Percentiles rank a stretch among this genome's conserved stretches.
Evolutionary conservation across 495 filamentous ascomycete species (phyloP).

Genomic region (Penicillium canescens): DNA sequence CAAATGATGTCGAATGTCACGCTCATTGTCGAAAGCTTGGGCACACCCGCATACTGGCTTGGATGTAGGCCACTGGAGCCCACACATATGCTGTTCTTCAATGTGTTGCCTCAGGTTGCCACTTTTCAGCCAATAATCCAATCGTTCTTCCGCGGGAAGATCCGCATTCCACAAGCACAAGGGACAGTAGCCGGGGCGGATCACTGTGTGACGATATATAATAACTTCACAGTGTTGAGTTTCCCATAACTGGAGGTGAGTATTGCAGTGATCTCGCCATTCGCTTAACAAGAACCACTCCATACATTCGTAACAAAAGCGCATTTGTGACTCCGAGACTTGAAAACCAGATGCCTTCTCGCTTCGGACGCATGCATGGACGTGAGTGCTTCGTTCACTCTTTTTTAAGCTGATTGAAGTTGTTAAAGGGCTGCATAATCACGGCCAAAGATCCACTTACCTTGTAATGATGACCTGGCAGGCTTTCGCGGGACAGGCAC

Average conservation of each 20-base stretch:
- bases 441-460: slow-evolving; percentile 2
- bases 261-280: slow-evolving; percentile 1
- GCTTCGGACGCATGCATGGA: slow-evolving; percentile 2
- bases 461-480: slow-evolving; percentile 4
- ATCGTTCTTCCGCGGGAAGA: slow-evolving; percentile 10
- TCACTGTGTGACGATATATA: slow-evolving; percentile 1
- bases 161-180: slow-evolving; percentile 4
- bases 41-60: slow-evolving; percentile 9
- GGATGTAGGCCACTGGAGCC: not conserved
- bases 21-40: slow-evolving; percentile 13
- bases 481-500: slow-evolving; percentile 6
- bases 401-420: slow-evolving; percentile 4
- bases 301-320: slow-evolving; percentile 12
- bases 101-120: slow-evolving; percentile 18
- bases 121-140: slow-evolving; percentile 16
- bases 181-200: not conserved
- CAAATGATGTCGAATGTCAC: slow-evolving; percentile 16
- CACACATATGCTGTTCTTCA: slow-evolving; percentile 14
- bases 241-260: slow-evolving; percentile 5
- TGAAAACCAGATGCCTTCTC: not conserved
- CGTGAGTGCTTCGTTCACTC: slow-evolving; percentile 6
- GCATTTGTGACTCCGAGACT: slow-evolving; percentile 6
- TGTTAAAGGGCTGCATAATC: slow-evolving; percentile 3
- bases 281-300: slow-evolving; percentile 3
- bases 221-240: slow-evolving; percentile 7